Conservation (phyloP, 176 grass and related monocot genomes). For the Canna indica region DNA sequence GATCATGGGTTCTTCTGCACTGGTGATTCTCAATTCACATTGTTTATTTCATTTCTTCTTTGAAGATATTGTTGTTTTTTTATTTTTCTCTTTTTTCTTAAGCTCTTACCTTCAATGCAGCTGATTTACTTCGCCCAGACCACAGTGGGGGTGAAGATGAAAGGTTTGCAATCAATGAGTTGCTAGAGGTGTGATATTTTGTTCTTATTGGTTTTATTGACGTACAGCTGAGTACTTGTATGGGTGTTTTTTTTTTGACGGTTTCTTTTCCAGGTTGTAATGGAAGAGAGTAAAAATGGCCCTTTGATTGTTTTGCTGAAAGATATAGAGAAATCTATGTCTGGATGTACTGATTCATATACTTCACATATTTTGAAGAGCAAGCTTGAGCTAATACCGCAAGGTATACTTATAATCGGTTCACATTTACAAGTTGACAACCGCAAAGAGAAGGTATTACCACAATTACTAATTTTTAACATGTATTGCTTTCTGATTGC, state of each 20-base stretch:
- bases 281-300: constrained; percentile 75
- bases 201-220: constrained; percentile 13
- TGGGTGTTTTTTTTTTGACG: constrained; percentile 17
- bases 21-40: constrained; percentile 32
- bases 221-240: background rate
- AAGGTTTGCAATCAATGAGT: constrained; percentile 69
- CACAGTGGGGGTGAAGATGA: constrained; percentile 66
- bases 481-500: background rate
- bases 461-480: constrained; percentile 3
- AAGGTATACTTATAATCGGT: constrained; percentile 84
- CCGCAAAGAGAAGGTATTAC: constrained; percentile 96
- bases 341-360: constrained; percentile 76
- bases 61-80: constrained; percentile 15
- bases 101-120: constrained; percentile 16
- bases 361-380: constrained; percentile 59
- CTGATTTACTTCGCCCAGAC: constrained; percentile 71
- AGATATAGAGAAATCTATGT: constrained; percentile 91
- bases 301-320: constrained; percentile 86
- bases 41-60: constrained; percentile 1
- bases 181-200: constrained; percentile 57
- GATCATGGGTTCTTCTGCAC: constrained; percentile 90
- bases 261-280: constrained; percentile 56
- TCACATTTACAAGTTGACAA: constrained; percentile 83
- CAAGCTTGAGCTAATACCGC: constrained; percentile 66
- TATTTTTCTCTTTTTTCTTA: background rate